These are phyloP conservation scores for Bruguiera parviflora DNA, from an alignment of 345 rosid species.

Conservation along the genomic window DNA sequence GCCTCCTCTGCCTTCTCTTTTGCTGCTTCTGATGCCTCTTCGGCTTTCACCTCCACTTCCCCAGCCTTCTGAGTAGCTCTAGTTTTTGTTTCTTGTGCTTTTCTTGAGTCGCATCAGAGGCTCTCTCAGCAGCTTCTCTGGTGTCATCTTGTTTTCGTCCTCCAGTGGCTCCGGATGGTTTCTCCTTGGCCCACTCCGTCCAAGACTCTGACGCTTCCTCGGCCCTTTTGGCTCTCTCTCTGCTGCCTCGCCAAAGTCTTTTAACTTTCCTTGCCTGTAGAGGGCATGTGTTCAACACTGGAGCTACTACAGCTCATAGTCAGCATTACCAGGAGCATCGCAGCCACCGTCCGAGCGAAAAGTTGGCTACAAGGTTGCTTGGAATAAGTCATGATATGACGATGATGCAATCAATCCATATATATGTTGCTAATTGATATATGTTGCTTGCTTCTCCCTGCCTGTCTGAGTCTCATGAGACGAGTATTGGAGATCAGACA, in stretches of 20 bases:
- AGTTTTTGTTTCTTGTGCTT: conserved; percentile 26
- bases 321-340: conserved; percentile 8
- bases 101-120: conserved; percentile 22
- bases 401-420: no score
- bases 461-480: no score
- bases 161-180: conserved; percentile 38
- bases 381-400: conserved; percentile 20
- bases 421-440: no score
- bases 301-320: conserved; percentile 13
- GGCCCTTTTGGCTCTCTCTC: conserved; percentile 18
- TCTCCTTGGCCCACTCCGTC: conserved; percentile 59
- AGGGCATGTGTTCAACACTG: conserved; percentile 23
- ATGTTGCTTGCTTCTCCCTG: no score
- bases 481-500: no score
- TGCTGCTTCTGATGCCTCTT: conserved; percentile 29
- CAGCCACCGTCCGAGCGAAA: conserved; percentile 1
- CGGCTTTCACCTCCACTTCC: conserved; percentile 5
- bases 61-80: conserved; percentile 13
- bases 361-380: conserved; percentile 13
- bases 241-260: conserved; percentile 11
- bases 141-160: conserved; percentile 27
- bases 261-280: conserved; percentile 11
- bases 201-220: conserved; percentile 42
- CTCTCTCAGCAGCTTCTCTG: conserved; percentile 23
- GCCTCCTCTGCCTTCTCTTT: conserved; percentile 15